A percentile compares a stretch with the other conserved stretches of the same genome.
Evolutionary conservation across 2,329 filamentous ascomycete genomes (phyloP).

Genomic region (Botryotinia calthae): DNA sequence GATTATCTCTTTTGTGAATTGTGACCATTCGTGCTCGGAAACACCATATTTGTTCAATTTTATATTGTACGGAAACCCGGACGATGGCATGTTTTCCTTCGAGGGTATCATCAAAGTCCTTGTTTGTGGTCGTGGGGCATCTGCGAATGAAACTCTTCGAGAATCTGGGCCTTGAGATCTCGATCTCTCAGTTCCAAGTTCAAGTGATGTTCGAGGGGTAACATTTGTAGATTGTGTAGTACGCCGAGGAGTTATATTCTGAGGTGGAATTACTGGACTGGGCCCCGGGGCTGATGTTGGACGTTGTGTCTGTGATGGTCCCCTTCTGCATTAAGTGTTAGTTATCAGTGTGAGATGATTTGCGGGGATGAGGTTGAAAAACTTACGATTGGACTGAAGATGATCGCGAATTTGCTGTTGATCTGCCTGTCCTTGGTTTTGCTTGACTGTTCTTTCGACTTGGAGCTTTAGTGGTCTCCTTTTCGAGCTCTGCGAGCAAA

Average conservation of each 20-base stretch:
- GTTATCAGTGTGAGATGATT: background rate
- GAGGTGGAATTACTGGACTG: slow-evolving; percentile 1
- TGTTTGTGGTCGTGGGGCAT: slow-evolving; percentile 6
- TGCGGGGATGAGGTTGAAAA: background rate
- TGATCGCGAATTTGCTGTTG: slow-evolving; percentile 16
- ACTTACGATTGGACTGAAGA: slow-evolving; percentile 20
- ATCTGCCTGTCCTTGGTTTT: slow-evolving; percentile 9
- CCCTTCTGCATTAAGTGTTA: background rate
- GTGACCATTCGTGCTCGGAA: slow-evolving; percentile 31
- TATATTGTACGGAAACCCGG: slow-evolving; percentile 32
- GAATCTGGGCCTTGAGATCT: slow-evolving; percentile 19
- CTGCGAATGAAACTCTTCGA: slow-evolving; percentile 19
- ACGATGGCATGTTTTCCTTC: slow-evolving; percentile 29
- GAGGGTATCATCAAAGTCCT: slow-evolving; percentile 24
- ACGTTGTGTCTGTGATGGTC: slow-evolving; percentile 7
- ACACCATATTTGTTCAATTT: slow-evolving; percentile 26
- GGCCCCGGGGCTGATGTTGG: slow-evolving; percentile 4
- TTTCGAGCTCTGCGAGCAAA: slow-evolving; percentile 16
- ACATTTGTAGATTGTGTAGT: slow-evolving; percentile 16
- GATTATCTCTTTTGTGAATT: slow-evolving; percentile 31
- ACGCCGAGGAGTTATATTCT: slow-evolving; percentile 1
- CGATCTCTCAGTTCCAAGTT: slow-evolving; percentile 15
- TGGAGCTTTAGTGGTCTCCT: slow-evolving; percentile 12
- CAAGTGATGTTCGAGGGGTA: slow-evolving; percentile 17
- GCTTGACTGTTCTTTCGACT: slow-evolving; percentile 15